A percentile compares a stretch with the other conserved stretches of the same genome.
Evolutionary conservation across 1,284 basidiomycete species (phyloP).

Genomic region (Puccinia sorghi): DNA sequence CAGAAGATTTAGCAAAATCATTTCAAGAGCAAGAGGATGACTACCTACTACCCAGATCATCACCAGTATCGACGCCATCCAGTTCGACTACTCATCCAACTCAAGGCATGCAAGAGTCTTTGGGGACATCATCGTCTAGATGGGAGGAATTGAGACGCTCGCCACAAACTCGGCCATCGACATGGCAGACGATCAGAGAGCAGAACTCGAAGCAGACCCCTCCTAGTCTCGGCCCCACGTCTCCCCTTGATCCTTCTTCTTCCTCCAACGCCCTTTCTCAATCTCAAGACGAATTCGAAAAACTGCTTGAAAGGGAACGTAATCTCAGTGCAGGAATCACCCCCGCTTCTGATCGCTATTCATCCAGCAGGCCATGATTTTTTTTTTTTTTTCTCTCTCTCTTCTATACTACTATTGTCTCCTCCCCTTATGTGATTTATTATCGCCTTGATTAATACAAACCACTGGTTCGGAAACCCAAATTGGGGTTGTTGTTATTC

Average conservation of each 20-base stretch:
- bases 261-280: background rate
- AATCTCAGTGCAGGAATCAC: conserved; percentile 10
- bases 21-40: background rate
- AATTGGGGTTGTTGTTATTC: no score
- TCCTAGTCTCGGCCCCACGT: background rate
- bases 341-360: background rate
- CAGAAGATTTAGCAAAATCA: background rate
- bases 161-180: conserved; percentile 4
- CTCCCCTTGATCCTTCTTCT: background rate
- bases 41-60: background rate
- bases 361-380: background rate
- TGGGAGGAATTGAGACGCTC: conserved; percentile 34
- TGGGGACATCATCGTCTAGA: conserved; percentile 8
- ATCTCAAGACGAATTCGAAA: conserved; percentile 21
- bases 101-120: background rate
- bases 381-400: background rate
- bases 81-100: background rate
- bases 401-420: background rate
- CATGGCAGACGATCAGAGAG: conserved; percentile 29
- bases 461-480: no score
- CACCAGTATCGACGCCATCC: background rate
- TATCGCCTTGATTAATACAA: no score
- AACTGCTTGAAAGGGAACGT: conserved; percentile 11
- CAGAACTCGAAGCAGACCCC: background rate
- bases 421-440: background rate